Base-by-base conservation (phyloP, 805 yeast species). In the Cyberlindnera nakhonratchasimensis region DNA sequence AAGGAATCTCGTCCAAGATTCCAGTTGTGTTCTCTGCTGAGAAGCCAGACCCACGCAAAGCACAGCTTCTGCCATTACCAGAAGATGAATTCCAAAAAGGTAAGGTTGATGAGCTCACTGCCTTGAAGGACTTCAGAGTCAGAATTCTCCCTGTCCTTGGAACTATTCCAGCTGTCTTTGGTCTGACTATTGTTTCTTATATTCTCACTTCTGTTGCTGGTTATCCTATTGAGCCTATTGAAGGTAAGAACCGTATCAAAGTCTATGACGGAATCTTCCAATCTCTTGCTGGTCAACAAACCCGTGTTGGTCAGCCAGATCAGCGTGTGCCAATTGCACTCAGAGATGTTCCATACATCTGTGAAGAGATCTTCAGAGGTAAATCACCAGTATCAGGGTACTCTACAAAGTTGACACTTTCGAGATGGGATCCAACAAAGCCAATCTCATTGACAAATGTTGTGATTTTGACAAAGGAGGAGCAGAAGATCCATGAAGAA, bases 131-230 rank as follows among this genome's bases (percentile, higher is more conserved):
- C 65, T 93, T 93, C 70, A 75, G 99, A 53, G 97, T 90, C 10
- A 74, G 99, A 54, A 91, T 93, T 35, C 71, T 93, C 43, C 99
- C 99, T 0, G 99, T 93, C 0, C 67, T 93, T 49, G 98, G 99
- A 3, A 87, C 99, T 0, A 80, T 93, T 83, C 99, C 99, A 2
- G 97, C 93, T 9, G 83, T 91, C 65, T 93, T 93, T 67, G 99
- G 98, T 1, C 72, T 93, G 36, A 78, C 96, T 0, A 75, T 91
- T 43, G 95, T 96, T 3, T 84, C 96, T 1, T 82, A 86, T 65
- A 69, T 93, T 18, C 64, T 93, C 26, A 85, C 95, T 2, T 65
- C 74, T 4, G 79, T 88, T 8, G 80, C 96, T 1, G 96, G 93
- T 1, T 93, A 93, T 60, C 93, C 95, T 19, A 79, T 83, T 40